Percentiles rank a stretch among this genome's conserved stretches.
Evolutionary conservation across 139 green algal species (phyloP).

Genomic region (Chlamydomonas urium): DNA sequence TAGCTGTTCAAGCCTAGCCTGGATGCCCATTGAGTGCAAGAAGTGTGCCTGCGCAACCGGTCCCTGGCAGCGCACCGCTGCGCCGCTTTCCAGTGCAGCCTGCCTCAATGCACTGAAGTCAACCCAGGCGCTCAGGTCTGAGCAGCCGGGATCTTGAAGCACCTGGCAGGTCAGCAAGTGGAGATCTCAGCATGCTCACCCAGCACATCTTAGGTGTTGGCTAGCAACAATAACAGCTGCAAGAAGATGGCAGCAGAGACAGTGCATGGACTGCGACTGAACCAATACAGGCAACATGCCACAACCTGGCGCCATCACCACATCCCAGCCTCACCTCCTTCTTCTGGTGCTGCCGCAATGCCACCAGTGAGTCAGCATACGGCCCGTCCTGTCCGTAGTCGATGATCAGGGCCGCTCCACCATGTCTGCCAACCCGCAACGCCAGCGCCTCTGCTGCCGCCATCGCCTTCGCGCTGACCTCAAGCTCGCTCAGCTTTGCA

Average conservation of each 20-base stretch:
- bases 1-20: slow-evolving; percentile 56
- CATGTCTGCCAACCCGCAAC: slow-evolving; percentile 55
- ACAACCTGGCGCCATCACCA: neutral
- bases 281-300: too few relatives aligned
- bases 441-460: slow-evolving; percentile 61
- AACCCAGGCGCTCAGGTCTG: slow-evolving; percentile 88
- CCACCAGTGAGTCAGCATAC: slow-evolving; percentile 71
- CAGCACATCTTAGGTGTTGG: neutral
- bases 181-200: neutral
- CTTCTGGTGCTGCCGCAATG: slow-evolving; percentile 44
- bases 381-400: slow-evolving; percentile 87
- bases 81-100: slow-evolving; percentile 22
- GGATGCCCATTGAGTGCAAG: slow-evolving; percentile 70
- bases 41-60: slow-evolving; percentile 72
- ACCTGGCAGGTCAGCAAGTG: slow-evolving; percentile 23
- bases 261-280: too few relatives aligned
- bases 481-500: neutral
- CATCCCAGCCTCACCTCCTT: slow-evolving; percentile 29
- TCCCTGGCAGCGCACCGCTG: slow-evolving; percentile 48
- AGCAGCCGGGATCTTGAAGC: slow-evolving; percentile 71
- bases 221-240: neutral
- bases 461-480: slow-evolving; percentile 61
- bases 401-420: slow-evolving; percentile 86
- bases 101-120: slow-evolving; percentile 80
- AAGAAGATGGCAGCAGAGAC: too few relatives aligned